phyloP scores from a whole-genome alignment of 2,329 filamentous ascomycete genomes.

The Didymella sp. region DNA sequence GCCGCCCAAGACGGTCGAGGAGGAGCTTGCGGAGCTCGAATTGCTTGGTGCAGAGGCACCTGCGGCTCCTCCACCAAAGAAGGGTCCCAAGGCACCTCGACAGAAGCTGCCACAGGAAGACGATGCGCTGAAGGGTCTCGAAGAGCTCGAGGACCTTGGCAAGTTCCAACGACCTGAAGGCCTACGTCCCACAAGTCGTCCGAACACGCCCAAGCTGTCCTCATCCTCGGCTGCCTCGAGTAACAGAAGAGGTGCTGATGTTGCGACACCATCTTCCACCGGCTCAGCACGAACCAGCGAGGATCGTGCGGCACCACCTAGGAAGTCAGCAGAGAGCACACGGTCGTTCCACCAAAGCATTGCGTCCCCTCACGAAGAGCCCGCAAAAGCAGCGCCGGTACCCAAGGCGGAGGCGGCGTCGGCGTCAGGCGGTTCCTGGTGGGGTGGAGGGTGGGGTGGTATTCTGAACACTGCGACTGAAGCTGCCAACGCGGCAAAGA shows the following conservation, averaged over 20 bases:
- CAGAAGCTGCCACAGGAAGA: constrained; percentile 57
- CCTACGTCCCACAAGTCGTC: constrained; percentile 69
- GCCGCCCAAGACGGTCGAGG: constrained; percentile 53
- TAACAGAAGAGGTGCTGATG: constrained; percentile 46
- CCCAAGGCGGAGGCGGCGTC: constrained; percentile 55
- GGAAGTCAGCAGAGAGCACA: constrained; percentile 81
- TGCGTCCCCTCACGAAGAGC: constrained; percentile 64
- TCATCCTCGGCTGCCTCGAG: constrained; percentile 54
- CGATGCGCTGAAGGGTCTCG: constrained; percentile 87
- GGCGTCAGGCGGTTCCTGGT: constrained; percentile 52
- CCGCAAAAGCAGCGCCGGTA: constrained; percentile 57
- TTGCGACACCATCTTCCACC: constrained; percentile 49
- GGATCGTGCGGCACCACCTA: constrained; percentile 62
- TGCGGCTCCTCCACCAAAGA: constrained; percentile 49
- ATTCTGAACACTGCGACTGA: constrained; percentile 81
- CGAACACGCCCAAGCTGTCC: constrained; percentile 78
- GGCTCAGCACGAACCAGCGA: constrained; percentile 59
- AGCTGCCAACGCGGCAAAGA: constrained; percentile 82
- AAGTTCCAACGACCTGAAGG: constrained; percentile 60
- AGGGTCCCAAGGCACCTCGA: constrained; percentile 55
- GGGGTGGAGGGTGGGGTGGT: constrained; percentile 79
- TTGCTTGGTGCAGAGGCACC: constrained; percentile 43
- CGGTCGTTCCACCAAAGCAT: constrained; percentile 74
- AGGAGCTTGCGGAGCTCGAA: constrained; percentile 56
- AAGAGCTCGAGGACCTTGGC: constrained; percentile 67